A percentile compares a stretch with the other conserved stretches of the same genome.
These are phyloP conservation scores for Beauveria sp. DNA, from an alignment of 2,329 filamentous ascomycete species.

Conservation along the genomic window DNA sequence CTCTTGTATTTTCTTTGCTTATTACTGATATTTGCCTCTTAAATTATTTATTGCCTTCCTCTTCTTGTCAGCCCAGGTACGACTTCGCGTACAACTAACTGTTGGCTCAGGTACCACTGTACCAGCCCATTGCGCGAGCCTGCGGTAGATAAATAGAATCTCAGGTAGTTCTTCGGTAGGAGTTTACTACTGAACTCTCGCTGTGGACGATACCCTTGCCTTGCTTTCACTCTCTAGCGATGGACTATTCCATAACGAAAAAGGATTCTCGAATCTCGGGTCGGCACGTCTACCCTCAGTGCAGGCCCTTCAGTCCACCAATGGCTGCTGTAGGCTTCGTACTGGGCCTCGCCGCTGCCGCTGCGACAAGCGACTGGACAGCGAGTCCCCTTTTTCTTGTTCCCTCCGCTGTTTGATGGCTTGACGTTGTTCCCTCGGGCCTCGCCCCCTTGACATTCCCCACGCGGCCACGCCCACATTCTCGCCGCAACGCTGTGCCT, in stretches of 20 bases:
- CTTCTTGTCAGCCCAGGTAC: background rate
- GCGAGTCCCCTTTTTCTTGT: background rate
- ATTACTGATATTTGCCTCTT: background rate
- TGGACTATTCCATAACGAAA: background rate
- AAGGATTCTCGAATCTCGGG: background rate
- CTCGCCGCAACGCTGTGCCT: background rate
- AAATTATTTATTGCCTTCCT: background rate
- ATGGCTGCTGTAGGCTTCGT: background rate
- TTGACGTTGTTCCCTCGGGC: background rate
- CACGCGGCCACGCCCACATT: background rate
- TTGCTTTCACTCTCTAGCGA: background rate
- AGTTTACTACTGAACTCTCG: background rate
- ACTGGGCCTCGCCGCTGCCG: background rate
- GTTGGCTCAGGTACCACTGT: constrained; percentile 1
- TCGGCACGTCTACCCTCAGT: background rate
- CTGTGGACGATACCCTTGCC: background rate
- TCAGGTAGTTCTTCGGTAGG: background rate
- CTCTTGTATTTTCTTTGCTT: background rate
- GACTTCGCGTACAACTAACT: background rate
- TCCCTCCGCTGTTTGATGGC: background rate
- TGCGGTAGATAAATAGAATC: background rate
- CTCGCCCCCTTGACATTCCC: background rate
- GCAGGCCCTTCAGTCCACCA: background rate
- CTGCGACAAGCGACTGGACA: background rate
- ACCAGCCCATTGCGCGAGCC: background rate